Evolutionary conservation across 305 asterid species (phyloP), one percentile per base, ranked within the genome.

Genomic region (Striga hermonthica): DNA sequence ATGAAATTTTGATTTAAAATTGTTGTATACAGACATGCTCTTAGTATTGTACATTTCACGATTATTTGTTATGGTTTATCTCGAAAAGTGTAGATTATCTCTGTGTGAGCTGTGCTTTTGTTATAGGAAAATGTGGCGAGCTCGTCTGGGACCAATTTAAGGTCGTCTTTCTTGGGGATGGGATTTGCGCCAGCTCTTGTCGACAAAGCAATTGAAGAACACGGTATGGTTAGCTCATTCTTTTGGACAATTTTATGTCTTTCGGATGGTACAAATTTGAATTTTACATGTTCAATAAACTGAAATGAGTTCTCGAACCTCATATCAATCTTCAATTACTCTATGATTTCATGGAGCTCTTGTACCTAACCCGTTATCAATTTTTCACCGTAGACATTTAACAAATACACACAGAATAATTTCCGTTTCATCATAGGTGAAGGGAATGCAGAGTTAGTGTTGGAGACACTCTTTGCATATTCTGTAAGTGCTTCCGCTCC

Each of bases 101-200:
- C 59, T 40, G 45, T 40, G 45, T 22, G 72, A 49, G 35, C 61
- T 62, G 15, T 40, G 59, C 48, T 49, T 64, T 64, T 8, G 34
- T 54, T 76, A 9, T 47, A 91, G 97, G 88, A 78, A 56, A 64
- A 84, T 71, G 82, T 72, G 68, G 90, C 90, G 53, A 87, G 96
- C 82, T 87, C 98, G 60, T 92, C 98, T 4, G 75, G 85, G 40
- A 81, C 72, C 75, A 80, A 69, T 65, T 39, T 85, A 52, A 85
- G 95, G 69, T 79, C 91, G 55, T 80, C 92, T 45, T 83, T 91
- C 75, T 75, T 89, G 36, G 95, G 87, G 56, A 91, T 91, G 97
- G 98, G 98, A 36, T 91, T 92, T 65, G 31, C 76, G 12, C 93
- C 90, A 31, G 56, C 82, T 15, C 88, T 82, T 54, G 84, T 92